These are phyloP conservation scores for Gaeumannomyces tritici DNA, from an alignment of 2,329 filamentous ascomycete genomes.

Conservation along the genomic window DNA sequence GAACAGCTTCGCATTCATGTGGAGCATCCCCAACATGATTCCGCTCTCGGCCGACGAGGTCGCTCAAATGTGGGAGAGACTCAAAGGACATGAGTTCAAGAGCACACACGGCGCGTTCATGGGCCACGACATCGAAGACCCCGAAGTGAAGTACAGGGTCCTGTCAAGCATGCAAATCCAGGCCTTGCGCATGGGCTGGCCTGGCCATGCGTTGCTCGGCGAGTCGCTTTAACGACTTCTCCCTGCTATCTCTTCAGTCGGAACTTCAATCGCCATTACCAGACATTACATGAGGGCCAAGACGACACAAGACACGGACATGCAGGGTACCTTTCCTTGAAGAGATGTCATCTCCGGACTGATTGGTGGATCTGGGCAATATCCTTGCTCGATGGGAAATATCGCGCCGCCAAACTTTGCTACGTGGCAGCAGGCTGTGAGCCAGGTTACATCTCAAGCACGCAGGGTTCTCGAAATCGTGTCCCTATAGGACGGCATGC, in stretches of 20 bases:
- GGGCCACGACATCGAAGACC: constrained; percentile 49
- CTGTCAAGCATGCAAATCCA: constrained; percentile 73
- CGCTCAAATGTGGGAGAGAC: constrained; percentile 57
- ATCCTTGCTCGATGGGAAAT: background rate
- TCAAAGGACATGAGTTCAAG: constrained; percentile 52
- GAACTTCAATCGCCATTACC: background rate
- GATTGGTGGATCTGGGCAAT: background rate
- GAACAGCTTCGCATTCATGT: constrained; percentile 62
- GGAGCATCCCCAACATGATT: constrained; percentile 68
- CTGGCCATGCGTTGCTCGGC: constrained; percentile 19
- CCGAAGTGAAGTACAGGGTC: constrained; percentile 52
- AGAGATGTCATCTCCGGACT: background rate
- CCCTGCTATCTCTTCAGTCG: background rate
- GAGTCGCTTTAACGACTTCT: background rate
- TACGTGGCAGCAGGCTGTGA: background rate
- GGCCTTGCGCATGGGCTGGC: constrained; percentile 39
- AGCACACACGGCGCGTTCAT: constrained; percentile 60
- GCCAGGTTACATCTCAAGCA: no score
- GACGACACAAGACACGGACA: background rate
- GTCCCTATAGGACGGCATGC: background rate
- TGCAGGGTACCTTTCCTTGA: background rate
- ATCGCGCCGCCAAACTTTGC: no score
- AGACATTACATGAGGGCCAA: background rate
- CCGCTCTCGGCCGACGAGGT: constrained; percentile 57
- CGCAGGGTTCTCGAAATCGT: background rate